Conservation (phyloP, 1,139 yeast species). For the Taphrina flavorubra region DNA sequence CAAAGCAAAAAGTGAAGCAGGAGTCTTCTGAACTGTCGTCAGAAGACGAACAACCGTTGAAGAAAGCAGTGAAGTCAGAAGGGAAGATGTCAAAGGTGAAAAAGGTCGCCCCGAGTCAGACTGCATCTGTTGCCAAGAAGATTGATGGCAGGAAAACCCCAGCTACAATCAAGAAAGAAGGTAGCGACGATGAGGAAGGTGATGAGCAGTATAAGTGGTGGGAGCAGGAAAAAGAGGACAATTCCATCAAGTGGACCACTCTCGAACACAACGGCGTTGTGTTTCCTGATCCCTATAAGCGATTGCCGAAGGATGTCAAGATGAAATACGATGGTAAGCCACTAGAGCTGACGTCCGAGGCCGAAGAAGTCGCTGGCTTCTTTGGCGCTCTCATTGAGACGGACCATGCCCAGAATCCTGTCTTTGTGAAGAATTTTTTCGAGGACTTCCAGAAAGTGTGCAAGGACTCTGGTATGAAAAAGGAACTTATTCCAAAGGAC, state of each 20-base stretch:
- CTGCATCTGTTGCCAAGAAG: constrained; percentile 12
- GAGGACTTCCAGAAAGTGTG: constrained; percentile 73
- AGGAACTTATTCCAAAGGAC: constrained; percentile 52
- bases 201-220: constrained; percentile 80
- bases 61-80: constrained; percentile 29
- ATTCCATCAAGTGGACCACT: constrained; percentile 81
- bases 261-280: constrained; percentile 88
- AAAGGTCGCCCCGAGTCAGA: constrained; percentile 28
- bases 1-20: background rate
- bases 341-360: constrained; percentile 72
- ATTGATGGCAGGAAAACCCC: constrained; percentile 37
- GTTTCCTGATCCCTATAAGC: constrained; percentile 91
- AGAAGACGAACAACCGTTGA: constrained; percentile 29
- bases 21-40: constrained; percentile 17
- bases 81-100: constrained; percentile 14
- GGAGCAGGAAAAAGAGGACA: constrained; percentile 79
- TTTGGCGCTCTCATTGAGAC: constrained; percentile 86
- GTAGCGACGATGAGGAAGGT: constrained; percentile 58
- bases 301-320: constrained; percentile 79
- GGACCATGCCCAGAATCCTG: constrained; percentile 86
- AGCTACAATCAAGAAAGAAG: constrained; percentile 37
- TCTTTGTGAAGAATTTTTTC: constrained; percentile 85
- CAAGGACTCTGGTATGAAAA: constrained; percentile 63
- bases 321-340: constrained; percentile 76
- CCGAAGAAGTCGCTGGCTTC: constrained; percentile 97